Percentiles rank a stretch among this genome's conserved stretches.
These are phyloP conservation scores for Phytophthora citricola DNA, from an alignment of 352 stramenopile species.

Conservation along the genomic window DNA sequence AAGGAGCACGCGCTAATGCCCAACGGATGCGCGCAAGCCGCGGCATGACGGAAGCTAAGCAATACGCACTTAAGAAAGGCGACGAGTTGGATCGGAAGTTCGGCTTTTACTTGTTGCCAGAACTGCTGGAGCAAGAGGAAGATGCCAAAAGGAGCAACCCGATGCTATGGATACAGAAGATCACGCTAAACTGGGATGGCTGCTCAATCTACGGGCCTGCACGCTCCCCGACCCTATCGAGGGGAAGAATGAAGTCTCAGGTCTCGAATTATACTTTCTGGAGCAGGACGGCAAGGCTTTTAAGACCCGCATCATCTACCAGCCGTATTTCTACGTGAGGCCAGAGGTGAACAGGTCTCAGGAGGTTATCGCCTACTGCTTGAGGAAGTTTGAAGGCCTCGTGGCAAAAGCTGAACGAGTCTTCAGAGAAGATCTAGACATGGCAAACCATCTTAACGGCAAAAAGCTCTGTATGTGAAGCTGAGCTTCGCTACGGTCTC, in stretches of 20 bases:
- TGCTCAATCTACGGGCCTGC: slow-evolving; percentile 73
- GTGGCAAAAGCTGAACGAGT: slow-evolving; percentile 77
- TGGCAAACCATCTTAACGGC: slow-evolving; percentile 90
- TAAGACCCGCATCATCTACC: slow-evolving; percentile 96
- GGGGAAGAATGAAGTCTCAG: slow-evolving; percentile 85
- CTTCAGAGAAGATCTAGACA: slow-evolving; percentile 92
- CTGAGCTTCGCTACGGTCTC: slow-evolving; percentile 89
- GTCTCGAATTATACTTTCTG: slow-evolving; percentile 96
- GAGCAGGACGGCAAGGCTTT: slow-evolving; percentile 94
- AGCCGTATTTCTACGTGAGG: slow-evolving; percentile 97
- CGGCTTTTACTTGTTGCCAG: slow-evolving; percentile 66
- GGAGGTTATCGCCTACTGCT: slow-evolving; percentile 83
- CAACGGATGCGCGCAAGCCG: slow-evolving; percentile 38
- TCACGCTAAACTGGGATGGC: slow-evolving; percentile 63
- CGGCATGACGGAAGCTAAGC: slow-evolving; percentile 70
- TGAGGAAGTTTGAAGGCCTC: slow-evolving; percentile 89
- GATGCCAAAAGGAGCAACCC: slow-evolving; percentile 29
- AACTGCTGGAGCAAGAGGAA: slow-evolving; percentile 64
- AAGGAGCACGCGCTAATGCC: slow-evolving; percentile 75
- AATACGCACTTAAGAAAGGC: slow-evolving; percentile 59
- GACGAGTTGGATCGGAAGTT: slow-evolving; percentile 78
- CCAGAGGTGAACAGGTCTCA: slow-evolving; percentile 64
- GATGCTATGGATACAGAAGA: slow-evolving; percentile 10
- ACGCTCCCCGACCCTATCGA: slow-evolving; percentile 63
- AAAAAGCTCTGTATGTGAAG: slow-evolving; percentile 89